Percentiles rank a stretch among this genome's conserved stretches.
These are phyloP conservation scores for Dactylonectria macrodidyma DNA, from an alignment of 2,329 filamentous ascomycete species.

Conservation along the genomic window DNA sequence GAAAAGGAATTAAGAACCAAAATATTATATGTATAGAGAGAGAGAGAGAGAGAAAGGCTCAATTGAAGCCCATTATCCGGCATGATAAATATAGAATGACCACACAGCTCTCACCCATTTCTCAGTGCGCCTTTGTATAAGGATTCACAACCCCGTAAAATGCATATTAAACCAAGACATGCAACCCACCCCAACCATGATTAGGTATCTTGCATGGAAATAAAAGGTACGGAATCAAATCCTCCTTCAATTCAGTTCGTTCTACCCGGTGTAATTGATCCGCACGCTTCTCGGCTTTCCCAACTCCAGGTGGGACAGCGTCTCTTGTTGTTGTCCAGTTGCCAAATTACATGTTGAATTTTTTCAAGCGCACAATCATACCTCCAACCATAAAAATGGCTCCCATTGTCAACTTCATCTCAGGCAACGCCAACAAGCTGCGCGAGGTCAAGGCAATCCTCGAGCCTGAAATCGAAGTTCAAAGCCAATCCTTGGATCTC, in stretches of 20 bases:
- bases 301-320: not conserved
- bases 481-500: constrained; percentile 83
- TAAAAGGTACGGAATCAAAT: not conserved
- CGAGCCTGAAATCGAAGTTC: constrained; percentile 79
- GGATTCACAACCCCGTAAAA: constrained; percentile 17
- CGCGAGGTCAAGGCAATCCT: constrained; percentile 91
- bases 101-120: not conserved
- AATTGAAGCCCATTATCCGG: not conserved
- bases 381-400: constrained; percentile 54
- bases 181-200: not conserved
- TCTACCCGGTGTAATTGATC: not conserved
- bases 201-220: not conserved
- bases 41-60: constrained; percentile 4
- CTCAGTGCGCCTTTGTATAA: not conserved
- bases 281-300: not conserved
- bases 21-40: too few species aligned
- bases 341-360: not conserved
- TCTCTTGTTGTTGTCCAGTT: not conserved
- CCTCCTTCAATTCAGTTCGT: not conserved
- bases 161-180: constrained; percentile 15
- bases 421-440: constrained; percentile 95
- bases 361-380: not conserved
- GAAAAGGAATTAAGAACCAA: not conserved
- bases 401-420: constrained; percentile 87
- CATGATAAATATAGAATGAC: not conserved